These are phyloP conservation scores for Aegilops sharonensis DNA, from an alignment of 176 grass and related monocot species.

Conservation along the genomic window DNA sequence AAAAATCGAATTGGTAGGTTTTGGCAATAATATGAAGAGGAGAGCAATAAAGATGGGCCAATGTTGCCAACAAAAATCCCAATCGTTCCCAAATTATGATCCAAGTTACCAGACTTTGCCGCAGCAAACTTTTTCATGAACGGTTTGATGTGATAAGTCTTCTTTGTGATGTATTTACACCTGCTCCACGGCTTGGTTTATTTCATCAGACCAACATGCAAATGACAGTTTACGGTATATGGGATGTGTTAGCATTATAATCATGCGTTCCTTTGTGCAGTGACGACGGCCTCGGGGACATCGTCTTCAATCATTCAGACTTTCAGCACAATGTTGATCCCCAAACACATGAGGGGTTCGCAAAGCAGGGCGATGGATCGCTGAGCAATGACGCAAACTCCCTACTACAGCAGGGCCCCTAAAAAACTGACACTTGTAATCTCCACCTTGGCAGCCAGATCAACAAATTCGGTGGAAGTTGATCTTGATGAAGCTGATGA, in stretches of 20 bases:
- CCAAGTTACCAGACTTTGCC: no score
- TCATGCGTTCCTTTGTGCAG: slow-evolving; percentile 12
- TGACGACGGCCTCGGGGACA: not conserved
- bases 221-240: not conserved
- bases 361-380: not conserved
- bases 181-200: not conserved
- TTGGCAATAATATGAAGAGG: no score
- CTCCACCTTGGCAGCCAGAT: not conserved
- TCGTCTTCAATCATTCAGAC: not conserved
- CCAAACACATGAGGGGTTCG: not conserved
- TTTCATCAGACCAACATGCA: not conserved
- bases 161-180: not conserved
- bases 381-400: not conserved
- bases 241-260: not conserved
- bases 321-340: not conserved
- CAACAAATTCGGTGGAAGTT: not conserved
- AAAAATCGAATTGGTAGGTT: no score
- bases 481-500: slow-evolving; percentile 4
- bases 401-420: not conserved
- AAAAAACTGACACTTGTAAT: not conserved
- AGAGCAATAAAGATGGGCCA: no score
- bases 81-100: no score
- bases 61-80: no score
- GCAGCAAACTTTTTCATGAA: not conserved
- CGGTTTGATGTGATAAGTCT: not conserved